phyloP scores from a whole-genome alignment of 306 rosid species.

The Begonia masoniana region DNA sequence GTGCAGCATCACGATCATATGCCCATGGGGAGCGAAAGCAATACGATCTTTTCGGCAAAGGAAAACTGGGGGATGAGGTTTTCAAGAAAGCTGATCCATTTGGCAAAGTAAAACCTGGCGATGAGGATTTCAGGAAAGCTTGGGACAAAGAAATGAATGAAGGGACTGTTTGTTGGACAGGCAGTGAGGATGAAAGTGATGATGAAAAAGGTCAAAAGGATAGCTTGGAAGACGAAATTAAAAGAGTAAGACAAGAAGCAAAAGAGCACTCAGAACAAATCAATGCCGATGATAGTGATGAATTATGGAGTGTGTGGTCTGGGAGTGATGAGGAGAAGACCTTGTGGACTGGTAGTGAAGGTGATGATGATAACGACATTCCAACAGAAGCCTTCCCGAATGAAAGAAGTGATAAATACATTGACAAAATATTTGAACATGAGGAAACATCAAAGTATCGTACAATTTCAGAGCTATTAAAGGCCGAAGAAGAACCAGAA shows the following conservation, averaged over 20 bases:
- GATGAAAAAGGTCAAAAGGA: constrained; percentile 21
- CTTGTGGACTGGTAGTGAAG: constrained; percentile 82
- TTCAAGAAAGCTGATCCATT: constrained; percentile 36
- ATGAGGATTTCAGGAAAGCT: constrained; percentile 46
- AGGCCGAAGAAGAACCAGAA: constrained; percentile 65
- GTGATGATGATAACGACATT: constrained; percentile 58
- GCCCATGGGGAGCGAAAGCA: constrained; percentile 25
- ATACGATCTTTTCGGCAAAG: constrained; percentile 57
- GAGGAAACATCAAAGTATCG: constrained; percentile 72
- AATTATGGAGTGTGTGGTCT: constrained; percentile 74
- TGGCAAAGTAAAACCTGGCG: constrained; percentile 46
- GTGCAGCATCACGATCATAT: constrained; percentile 44
- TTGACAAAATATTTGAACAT: constrained; percentile 70
- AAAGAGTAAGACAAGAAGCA: constrained; percentile 50
- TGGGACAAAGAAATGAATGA: constrained; percentile 73
- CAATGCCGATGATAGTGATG: constrained; percentile 78
- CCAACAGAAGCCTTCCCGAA: constrained; percentile 77
- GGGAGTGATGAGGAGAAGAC: constrained; percentile 85
- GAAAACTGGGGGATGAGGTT: constrained; percentile 41
- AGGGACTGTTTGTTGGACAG: constrained; percentile 56
- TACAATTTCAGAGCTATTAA: constrained; percentile 53
- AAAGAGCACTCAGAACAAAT: constrained; percentile 53
- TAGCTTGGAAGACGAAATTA: constrained; percentile 41
- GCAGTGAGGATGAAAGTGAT: constrained; percentile 62
- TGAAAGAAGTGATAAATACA: constrained; percentile 59